Base-by-base conservation (phyloP, 2,329 filamentous ascomycete genomes). In the Penicillium psychrosexuale region DNA sequence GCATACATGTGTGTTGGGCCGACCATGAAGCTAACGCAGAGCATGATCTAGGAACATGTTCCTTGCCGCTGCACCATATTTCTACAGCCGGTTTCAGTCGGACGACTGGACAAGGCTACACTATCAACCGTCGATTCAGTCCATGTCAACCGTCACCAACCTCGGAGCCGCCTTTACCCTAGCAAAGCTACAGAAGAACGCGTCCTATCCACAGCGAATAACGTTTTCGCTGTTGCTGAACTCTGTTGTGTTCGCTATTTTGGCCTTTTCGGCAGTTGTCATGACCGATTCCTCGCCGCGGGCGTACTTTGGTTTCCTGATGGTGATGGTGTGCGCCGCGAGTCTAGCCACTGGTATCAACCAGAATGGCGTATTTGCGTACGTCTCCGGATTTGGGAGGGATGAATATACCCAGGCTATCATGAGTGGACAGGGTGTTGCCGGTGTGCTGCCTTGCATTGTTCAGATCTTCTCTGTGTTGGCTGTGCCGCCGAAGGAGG, bases 311-410 rank as follows among this genome's bases (percentile, higher is more conserved):
- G 81, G 74, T 24, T 96, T 97, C 71, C 74, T 96, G 50, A 85
- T 99, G 71, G 53, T 85, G 58, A 91, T 92, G 82, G 91, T 97
- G 5, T 86, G 89, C 58, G 77, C 79, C n/a, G 84, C 91, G 0
- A 90, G 91, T 61, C 80, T 88, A 68, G 91, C 90, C 0, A 89
- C 91, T 0, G 92, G 89, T 0, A 79, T 97, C 47, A 89, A 92
- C 62, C 94, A 97, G 75, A 97, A 97, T 72, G 94, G 94, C 17
- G 85, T 94, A 11, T 96, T 97, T 71, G 91, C 94, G 3, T 97
- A 92, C 69, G 91, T 91, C 3, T 85, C 89, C 3, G 87, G 90
- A 49, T 97, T 96, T 67, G 90, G 87, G 34, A 81, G 89, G 48
- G 84, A 88, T 19, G 90, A 94, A 72, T 99, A 97, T 72, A 96